Conservation (phyloP, 208 protist species). For the Crithidia acanthocephali region DNA sequence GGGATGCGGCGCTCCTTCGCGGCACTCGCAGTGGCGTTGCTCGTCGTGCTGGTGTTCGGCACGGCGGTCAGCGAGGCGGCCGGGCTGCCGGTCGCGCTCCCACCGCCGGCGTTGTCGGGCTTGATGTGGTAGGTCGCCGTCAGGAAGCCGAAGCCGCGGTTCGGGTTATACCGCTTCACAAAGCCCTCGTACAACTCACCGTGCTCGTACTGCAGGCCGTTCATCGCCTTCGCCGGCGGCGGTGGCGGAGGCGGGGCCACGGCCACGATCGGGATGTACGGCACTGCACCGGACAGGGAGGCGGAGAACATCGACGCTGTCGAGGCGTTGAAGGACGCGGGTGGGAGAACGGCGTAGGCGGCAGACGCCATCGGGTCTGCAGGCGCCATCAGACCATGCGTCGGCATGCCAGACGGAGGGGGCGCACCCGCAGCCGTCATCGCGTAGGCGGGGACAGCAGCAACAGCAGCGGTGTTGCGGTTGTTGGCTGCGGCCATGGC, state of each 20-base stretch:
- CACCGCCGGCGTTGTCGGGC: neutral
- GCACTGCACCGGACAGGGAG: conserved; percentile 2
- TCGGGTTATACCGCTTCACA: conserved; percentile 75
- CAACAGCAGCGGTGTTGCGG: no score
- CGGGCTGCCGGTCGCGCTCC: neutral
- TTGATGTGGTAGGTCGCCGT: conserved; percentile 47
- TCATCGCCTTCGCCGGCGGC: conserved; percentile 14
- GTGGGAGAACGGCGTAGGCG: conserved; percentile 4
- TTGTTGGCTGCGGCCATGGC: conserved; percentile 2
- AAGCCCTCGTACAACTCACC: conserved; percentile 64
- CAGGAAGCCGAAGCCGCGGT: conserved; percentile 68
- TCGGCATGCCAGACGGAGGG: no score
- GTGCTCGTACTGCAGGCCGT: conserved; percentile 53
- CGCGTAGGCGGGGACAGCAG: no score
- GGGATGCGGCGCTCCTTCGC: conserved; percentile 31
- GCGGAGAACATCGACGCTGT: conserved; percentile 1
- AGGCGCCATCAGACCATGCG: no score
- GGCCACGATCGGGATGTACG: neutral
- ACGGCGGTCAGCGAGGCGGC: conserved; percentile 2
- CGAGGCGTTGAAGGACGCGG: conserved; percentile 2
- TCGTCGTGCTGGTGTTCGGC: neutral
- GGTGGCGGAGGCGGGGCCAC: conserved; percentile 5
- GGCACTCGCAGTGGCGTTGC: neutral
- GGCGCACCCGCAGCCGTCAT: no score
- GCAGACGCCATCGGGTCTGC: no score